Evolutionary conservation across 2,329 filamentous ascomycete genomes (phyloP), one percentile per base, ranked within the genome.

Genomic region (Neurospora sp.): DNA sequence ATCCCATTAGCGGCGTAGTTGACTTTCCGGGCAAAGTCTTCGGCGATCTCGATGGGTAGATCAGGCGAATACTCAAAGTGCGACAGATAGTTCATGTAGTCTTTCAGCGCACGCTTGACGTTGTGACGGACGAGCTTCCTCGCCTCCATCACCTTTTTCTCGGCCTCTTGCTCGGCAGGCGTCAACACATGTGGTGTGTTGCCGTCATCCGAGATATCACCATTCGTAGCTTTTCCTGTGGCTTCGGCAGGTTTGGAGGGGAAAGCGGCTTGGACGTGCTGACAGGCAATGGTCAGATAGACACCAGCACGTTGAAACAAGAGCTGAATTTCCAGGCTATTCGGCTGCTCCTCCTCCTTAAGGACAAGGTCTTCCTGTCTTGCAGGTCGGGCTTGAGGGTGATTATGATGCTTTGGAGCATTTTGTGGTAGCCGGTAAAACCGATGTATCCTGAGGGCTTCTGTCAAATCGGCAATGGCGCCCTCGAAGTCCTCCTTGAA

Each of bases 61-160:
- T 91, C 87, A 0, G 92, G 91, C 0, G 92, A 91, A 79, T 96
- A 96, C 75, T 96, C 91, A 72, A 96, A 89, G 71, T 89, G 83
- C 0, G 88, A 87, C 46, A 96, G 81, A 76, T 92, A 96, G 28
- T 86, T 83, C 74, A 89, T 82, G 77, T 91, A 93, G 79, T 96
- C 92, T 71, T 89, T 86, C 28, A 96, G 80, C 0, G 92, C 92
- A 69, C 89, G 86, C 79, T 92, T 94, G 3, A 92, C 92, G 79
- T 91, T 89, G 0, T 85, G 84, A 74, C 92, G 91, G 73, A 95
- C 89, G 36, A 86, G 80, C 78, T 91, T 93, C 65, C 90, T 86
- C 65, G 86, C 86, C 72, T 91, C 88, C 33, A 87, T 78, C 69
- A 85, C 82, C 68, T 78, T 81, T 62, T 70, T 72, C 46, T 83